These are phyloP conservation scores for Pyrenochaeta sp. DNA, from an alignment of 2,329 filamentous ascomycete genomes.

Conservation along the genomic window DNA sequence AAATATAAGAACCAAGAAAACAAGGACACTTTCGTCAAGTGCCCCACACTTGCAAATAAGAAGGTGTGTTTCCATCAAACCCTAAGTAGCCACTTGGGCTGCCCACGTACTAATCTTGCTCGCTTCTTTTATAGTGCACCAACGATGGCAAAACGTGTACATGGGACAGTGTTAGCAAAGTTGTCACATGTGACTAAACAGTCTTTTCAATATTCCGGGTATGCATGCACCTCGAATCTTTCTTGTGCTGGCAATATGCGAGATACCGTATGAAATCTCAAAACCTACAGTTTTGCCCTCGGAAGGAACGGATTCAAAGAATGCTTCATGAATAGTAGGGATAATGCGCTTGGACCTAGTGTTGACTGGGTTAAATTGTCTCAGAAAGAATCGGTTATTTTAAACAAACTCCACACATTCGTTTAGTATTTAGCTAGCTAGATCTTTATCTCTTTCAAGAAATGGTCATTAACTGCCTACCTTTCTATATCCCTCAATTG, in stretches of 20 bases:
- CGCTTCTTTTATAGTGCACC: background rate
- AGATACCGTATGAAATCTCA: background rate
- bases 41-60: background rate
- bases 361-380: background rate
- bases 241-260: background rate
- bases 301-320: background rate
- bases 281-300: background rate
- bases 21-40: background rate
- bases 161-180: background rate
- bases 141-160: background rate
- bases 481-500: background rate
- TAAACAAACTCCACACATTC: background rate
- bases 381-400: background rate
- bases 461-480: background rate
- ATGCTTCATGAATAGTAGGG: background rate
- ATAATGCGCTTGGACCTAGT: background rate
- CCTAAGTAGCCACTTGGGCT: background rate
- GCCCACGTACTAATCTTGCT: background rate
- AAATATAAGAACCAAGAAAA: background rate
- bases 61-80: background rate
- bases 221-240: too few species aligned
- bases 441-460: background rate
- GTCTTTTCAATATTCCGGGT: background rate
- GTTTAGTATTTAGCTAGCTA: background rate
- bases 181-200: conserved; percentile 1